Evolutionary conservation across 306 rosid genomes (phyloP).

Genomic region (Sicyos baderoa): DNA sequence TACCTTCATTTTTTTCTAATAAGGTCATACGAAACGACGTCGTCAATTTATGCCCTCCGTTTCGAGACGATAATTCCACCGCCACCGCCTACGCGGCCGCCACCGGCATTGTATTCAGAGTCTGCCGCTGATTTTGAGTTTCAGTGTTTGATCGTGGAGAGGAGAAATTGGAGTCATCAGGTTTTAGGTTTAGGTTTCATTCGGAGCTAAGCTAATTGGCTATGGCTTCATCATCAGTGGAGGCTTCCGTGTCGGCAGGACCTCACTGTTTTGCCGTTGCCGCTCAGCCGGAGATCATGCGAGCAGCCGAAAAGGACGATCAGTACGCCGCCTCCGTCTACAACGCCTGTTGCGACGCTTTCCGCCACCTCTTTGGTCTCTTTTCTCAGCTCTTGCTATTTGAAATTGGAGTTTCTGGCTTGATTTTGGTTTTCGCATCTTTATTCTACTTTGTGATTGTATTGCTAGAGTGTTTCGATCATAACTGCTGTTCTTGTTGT

Average conservation of each 20-base stretch:
- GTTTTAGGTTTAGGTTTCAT: background rate
- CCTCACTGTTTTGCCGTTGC: constrained; percentile 59
- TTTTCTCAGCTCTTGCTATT: background rate
- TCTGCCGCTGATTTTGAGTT: too few relatives aligned
- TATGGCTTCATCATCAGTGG: constrained; percentile 16
- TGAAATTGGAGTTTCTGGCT: background rate
- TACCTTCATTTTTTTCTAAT: too few relatives aligned
- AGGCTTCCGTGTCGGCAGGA: constrained; percentile 16
- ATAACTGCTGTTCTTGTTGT: background rate
- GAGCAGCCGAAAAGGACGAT: constrained; percentile 95
- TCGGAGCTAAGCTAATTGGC: background rate
- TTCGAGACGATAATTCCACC: too few relatives aligned
- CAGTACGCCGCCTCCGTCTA: constrained; percentile 91
- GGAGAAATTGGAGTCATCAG: too few relatives aligned
- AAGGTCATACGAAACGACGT: too few relatives aligned
- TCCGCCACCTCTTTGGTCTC: constrained; percentile 89
- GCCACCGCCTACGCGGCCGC: too few relatives aligned
- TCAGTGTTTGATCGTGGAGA: too few relatives aligned
- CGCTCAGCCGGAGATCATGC: constrained; percentile 95
- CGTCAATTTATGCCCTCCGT: too few relatives aligned
- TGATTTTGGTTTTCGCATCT: background rate
- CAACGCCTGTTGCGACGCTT: constrained; percentile 93
- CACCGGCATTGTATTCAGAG: too few relatives aligned
- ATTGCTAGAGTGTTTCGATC: background rate
- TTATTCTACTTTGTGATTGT: background rate